Evolutionary conservation across 2,329 filamentous ascomycete genomes (phyloP), one percentile per base, ranked within the genome.

Genomic region (Trichoderma simmonsii): DNA sequence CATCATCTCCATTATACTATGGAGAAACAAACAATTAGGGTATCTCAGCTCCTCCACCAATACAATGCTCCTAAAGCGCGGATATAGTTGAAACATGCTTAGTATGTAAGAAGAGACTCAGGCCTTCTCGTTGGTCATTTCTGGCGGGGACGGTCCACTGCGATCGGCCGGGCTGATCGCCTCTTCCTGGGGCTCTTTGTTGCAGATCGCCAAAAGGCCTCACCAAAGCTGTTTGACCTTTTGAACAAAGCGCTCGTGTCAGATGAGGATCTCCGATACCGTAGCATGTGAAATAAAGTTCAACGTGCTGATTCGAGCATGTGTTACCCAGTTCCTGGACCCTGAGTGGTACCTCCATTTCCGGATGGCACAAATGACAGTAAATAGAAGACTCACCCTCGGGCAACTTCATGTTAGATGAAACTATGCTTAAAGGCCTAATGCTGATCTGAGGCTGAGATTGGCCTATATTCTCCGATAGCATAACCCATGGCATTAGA

Each of bases 201-300:
- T 34, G 59, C 43, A 57, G 68, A 70, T 70, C 68, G 18, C 21
- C 59, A 70, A 70, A 70, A 70, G 68, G 68, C 28, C 68, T 63
- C 60, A 63, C 59, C 59, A 61, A 26, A 18, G n/a, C 28, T 34
- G 26, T 34, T 69, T 69, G 54, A 61, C 21, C 43, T 18, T 54
- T 62, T 63, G n/a, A 56, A 43, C 43, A 60, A 56, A 39, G 43
- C n/a, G 68, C 59, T 59, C 59, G 6, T 63, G 68, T 70, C 68
- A n/a, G 32, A 63, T 70, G 59, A 63, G 39, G 14, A 63, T 56
- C 68, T 32, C 59, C 59, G 32, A 30, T 32, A 21, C 21, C 32
- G 65, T 21, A 11, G 56, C 24, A 14, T 28, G 26, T 62, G 43
- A 9, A 28, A 61, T n/a, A 14, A 12, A 61, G 34, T 18, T 61